Conservation (phyloP, 495 filamentous ascomycete genomes). For the Evernia prunastri region DNA sequence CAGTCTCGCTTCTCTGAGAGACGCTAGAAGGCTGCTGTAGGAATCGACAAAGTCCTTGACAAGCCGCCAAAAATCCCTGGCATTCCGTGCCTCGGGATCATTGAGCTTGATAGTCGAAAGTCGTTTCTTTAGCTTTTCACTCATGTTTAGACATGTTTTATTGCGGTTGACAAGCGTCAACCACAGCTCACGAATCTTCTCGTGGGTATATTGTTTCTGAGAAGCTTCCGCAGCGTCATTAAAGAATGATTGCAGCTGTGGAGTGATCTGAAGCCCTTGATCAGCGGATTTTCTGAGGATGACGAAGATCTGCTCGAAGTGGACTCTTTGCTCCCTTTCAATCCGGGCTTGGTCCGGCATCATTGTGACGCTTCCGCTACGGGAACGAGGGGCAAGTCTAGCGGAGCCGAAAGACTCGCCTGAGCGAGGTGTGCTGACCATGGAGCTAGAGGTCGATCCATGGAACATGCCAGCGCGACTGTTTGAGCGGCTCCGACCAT, state of each 20-base stretch:
- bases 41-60: conserved; percentile 71
- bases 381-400: conserved; percentile 29
- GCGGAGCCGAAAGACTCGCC: conserved; percentile 67
- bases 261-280: conserved; percentile 58
- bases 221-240: conserved; percentile 42
- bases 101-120: conserved; percentile 77
- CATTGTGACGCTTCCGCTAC: conserved; percentile 32
- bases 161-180: conserved; percentile 60
- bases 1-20: conserved; percentile 61
- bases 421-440: conserved; percentile 64
- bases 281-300: conserved; percentile 62
- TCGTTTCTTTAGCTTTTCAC: conserved; percentile 59
- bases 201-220: conserved; percentile 39
- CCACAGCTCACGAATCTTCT: conserved; percentile 59
- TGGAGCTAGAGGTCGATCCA: conserved; percentile 41
- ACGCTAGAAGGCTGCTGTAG: conserved; percentile 65
- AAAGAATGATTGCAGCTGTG: conserved; percentile 58
- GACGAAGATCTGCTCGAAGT: conserved; percentile 72
- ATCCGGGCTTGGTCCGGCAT: conserved; percentile 22
- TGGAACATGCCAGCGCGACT: conserved; percentile 43
- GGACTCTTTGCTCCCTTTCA: conserved; percentile 19
- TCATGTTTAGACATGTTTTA: conserved; percentile 55
- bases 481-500: conserved; percentile 44
- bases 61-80: conserved; percentile 73
- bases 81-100: conserved; percentile 67